Conservation (phyloP, 2,329 filamentous ascomycete species). For the Talaromyces sp. region DNA sequence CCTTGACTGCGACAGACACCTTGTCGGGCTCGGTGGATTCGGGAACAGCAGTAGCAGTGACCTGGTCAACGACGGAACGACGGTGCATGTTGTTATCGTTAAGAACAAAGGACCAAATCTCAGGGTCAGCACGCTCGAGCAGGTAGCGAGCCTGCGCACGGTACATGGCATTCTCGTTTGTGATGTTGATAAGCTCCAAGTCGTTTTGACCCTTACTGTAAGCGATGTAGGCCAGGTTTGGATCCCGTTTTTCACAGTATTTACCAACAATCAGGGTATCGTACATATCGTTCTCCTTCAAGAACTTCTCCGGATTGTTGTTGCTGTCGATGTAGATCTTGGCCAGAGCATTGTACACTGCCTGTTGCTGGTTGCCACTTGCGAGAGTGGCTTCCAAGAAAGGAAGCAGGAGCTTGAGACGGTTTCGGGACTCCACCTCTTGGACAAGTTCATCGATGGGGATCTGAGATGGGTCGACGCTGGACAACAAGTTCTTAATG, state of each 20-base stretch:
- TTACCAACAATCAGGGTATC: slow-evolving; percentile 89
- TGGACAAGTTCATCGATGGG: slow-evolving; percentile 90
- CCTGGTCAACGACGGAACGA: slow-evolving; percentile 89
- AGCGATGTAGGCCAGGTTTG: slow-evolving; percentile 89
- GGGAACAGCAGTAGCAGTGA: slow-evolving; percentile 90
- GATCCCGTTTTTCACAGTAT: slow-evolving; percentile 98
- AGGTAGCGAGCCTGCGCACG: slow-evolving; percentile 94
- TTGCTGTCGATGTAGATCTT: slow-evolving; percentile 99
- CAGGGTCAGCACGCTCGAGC: slow-evolving; percentile 78
- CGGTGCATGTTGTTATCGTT: slow-evolving; percentile 95
- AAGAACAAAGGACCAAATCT: slow-evolving; percentile 92
- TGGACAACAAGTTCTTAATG: slow-evolving; percentile 85
- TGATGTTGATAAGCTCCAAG: slow-evolving; percentile 92
- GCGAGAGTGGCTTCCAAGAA: slow-evolving; percentile 92
- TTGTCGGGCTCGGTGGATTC: slow-evolving; percentile 90
- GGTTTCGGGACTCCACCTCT: slow-evolving; percentile 93
- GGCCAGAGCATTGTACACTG: slow-evolving; percentile 91
- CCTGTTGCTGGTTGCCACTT: slow-evolving; percentile 89
- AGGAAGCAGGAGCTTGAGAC: slow-evolving; percentile 87
- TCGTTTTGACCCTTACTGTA: slow-evolving; percentile 98
- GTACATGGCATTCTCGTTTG: slow-evolving; percentile 99
- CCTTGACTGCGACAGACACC: slow-evolving; percentile 88
- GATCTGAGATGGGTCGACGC: slow-evolving; percentile 77
- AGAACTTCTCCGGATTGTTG: slow-evolving; percentile 94
- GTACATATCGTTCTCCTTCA: slow-evolving; percentile 96